Evolutionary conservation across 2,329 filamentous ascomycete genomes (phyloP), one percentile per base, ranked within the genome.

Genomic region (Didymellaceae sp.): DNA sequence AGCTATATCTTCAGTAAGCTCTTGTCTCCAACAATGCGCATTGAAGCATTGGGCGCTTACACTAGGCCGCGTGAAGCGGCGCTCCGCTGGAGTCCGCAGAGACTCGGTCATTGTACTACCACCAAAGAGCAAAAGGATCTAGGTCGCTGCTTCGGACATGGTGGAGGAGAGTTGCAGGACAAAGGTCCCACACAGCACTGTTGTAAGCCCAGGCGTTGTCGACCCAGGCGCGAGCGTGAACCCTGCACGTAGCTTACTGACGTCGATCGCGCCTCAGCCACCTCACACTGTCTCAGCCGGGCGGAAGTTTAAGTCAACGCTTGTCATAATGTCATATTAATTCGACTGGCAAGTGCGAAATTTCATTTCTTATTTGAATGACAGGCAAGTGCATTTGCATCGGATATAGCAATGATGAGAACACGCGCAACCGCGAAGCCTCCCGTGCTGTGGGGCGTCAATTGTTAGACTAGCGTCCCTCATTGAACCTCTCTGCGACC

Each of bases 1-100:
- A 95, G 80, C 81, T 91, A 62, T 46, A 28, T 32, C 6, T 5
- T 49, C 6, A 44, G 64, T 72, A 22, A 69, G 63, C 52, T n/a
- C n/a, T 48, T 35, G 49, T 26, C 17, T 20, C 16, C 35, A 17
- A 18, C 10, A 16, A 5, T 42, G 35, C 34, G 26, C 32, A 6
- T 30, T 16, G 16, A 34, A 54, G 40, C 35, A 31, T 41, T 25
- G 14, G 32, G 51, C 47, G 39, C 70, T 61, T 70, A 74, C 72
- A 45, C 57, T 72, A 42, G 69, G 69, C 51, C 72, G 66, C 55
- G 68, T 38, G 48, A 63, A 71, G 56, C 72, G 72, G 64, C 69
- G 69, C 45, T 67, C 63, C 20, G 66, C 64, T 57, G 62, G 60
- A 22, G 59, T 64, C 54, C 67, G 67, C 48, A 59, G 48, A 41